Evolutionary conservation across 805 yeast species (phyloP).

Genomic region (Candida silvatica): DNA sequence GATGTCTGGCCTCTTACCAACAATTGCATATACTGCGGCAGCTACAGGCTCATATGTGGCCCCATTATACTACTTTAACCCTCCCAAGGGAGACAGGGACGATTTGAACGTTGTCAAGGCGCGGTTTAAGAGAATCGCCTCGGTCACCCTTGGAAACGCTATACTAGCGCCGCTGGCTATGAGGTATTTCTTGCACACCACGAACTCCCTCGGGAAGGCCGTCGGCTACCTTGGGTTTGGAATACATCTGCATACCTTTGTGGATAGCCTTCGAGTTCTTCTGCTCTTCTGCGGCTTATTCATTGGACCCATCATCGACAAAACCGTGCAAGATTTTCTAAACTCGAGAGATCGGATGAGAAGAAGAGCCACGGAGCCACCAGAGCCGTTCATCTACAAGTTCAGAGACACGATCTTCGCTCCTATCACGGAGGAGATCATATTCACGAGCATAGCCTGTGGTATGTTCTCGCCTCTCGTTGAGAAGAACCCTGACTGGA

Average conservation of each 20-base stretch:
- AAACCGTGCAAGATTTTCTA: background rate
- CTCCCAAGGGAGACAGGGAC: conserved; percentile 26
- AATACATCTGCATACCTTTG: background rate
- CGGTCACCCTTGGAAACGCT: conserved; percentile 24
- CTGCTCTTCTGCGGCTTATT: conserved; percentile 24
- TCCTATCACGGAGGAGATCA: conserved; percentile 72
- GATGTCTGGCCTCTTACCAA: background rate
- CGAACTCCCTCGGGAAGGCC: conserved; percentile 5
- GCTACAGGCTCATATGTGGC: conserved; percentile 36
- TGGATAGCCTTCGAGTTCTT: conserved; percentile 6
- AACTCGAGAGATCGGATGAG: background rate
- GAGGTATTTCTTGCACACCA: conserved; percentile 9
- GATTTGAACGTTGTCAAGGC: conserved; percentile 33
- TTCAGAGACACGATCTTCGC: conserved; percentile 57
- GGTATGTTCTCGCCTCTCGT: conserved; percentile 8
- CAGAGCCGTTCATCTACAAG: background rate
- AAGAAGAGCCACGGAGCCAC: too few species aligned
- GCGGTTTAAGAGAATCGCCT: conserved; percentile 30
- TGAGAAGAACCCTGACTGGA: background rate
- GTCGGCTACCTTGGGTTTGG: conserved; percentile 12
- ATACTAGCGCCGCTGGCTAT: conserved; percentile 25
- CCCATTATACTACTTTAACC: conserved; percentile 25
- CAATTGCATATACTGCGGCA: background rate
- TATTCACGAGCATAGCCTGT: conserved; percentile 41
- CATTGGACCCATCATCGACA: conserved; percentile 35